Base-by-base conservation (phyloP, 768 basidiomycete species). In the Ramaria sp. region DNA sequence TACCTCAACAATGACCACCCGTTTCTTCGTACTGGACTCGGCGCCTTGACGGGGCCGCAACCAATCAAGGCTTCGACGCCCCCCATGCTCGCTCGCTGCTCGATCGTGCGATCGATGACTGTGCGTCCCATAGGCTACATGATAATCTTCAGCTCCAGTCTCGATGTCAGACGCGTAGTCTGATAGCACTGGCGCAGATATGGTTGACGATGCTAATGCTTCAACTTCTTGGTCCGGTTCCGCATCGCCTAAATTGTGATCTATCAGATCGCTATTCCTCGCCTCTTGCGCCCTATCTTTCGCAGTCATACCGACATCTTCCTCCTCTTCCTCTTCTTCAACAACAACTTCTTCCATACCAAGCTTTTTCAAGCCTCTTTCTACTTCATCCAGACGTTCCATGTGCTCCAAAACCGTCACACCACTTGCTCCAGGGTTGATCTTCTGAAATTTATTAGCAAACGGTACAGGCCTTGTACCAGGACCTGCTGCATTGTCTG, bases 351-450 rank as follows among this genome's bases (percentile, higher is more conserved):
- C 77, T 46, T 82, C 81, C 31, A 77, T 74, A 11, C 82, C 83
- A n/a, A 90, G 76, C 48, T 86, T 75, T 64, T 88, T 83, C 59
- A 90, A 67, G 60, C 86, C 82, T 7, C 87, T 86, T 61, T 91
- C 88, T 17, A 88, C 87, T 15, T 81, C 84, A 65, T 93, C 91
- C 47, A 93, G 70, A 47, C 87, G 81, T 65, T 93, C 91, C 61
- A 93, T 75, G 62, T 91, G 89, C 64, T 89, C 87, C 38, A 93
- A 75, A 49, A 92, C 84, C 10, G 82, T 85, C 24, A 92, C 89
- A 11, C 91, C 91, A 0, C 88, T 91, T 30, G 88, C 90, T 38
- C 86, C 88, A 47, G 88, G 88, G 65, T 89, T 86, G 34, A 91
- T 83, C 49, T 83, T 79, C 65, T 86, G 81, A 69, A 88, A 87